Conservation (phyloP, 768 basidiomycete species). For the Collybia mongolica region DNA sequence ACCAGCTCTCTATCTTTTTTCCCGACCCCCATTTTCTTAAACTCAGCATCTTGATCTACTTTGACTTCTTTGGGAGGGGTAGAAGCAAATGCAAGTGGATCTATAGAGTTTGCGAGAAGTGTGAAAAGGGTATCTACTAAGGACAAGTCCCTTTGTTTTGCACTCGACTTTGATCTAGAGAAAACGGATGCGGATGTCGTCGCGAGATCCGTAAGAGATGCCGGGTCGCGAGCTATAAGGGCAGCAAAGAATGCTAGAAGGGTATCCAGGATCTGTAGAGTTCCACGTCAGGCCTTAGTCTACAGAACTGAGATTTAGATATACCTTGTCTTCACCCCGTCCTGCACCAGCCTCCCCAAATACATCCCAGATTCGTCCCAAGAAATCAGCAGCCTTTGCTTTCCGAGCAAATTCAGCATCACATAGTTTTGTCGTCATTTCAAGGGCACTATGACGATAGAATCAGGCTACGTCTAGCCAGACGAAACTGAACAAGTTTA, state of each 20-base stretch:
- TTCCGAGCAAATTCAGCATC: slow-evolving; percentile 76
- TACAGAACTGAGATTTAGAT: neutral
- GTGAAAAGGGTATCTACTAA: slow-evolving; percentile 43
- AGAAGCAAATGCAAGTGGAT: slow-evolving; percentile 48
- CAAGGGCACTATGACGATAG: slow-evolving; percentile 54
- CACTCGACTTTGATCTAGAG: slow-evolving; percentile 9
- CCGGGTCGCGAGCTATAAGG: slow-evolving; percentile 58
- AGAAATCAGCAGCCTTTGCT: slow-evolving; percentile 76
- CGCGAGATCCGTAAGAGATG: slow-evolving; percentile 50
- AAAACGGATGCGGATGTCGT: slow-evolving; percentile 26
- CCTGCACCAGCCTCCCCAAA: slow-evolving; percentile 60
- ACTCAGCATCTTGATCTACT: slow-evolving; percentile 31
- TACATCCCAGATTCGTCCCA: slow-evolving; percentile 66
- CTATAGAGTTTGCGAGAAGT: slow-evolving; percentile 36
- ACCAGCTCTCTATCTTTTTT: slow-evolving; percentile 62
- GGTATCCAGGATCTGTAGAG: slow-evolving; percentile 58
- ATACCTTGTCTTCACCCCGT: slow-evolving; percentile 52
- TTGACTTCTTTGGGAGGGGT: slow-evolving; percentile 12
- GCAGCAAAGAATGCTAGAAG: slow-evolving; percentile 61
- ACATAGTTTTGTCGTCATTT: slow-evolving; percentile 73
- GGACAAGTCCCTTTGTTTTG: slow-evolving; percentile 9
- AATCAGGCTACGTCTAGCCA: neutral
- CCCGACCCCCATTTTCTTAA: slow-evolving; percentile 51
- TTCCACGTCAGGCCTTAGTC: neutral
- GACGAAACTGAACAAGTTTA: slow-evolving; percentile 20